Evolutionary conservation across 768 basidiomycete genomes (phyloP), one percentile per base, ranked within the genome.

Genomic region (Mycena epipterygia): DNA sequence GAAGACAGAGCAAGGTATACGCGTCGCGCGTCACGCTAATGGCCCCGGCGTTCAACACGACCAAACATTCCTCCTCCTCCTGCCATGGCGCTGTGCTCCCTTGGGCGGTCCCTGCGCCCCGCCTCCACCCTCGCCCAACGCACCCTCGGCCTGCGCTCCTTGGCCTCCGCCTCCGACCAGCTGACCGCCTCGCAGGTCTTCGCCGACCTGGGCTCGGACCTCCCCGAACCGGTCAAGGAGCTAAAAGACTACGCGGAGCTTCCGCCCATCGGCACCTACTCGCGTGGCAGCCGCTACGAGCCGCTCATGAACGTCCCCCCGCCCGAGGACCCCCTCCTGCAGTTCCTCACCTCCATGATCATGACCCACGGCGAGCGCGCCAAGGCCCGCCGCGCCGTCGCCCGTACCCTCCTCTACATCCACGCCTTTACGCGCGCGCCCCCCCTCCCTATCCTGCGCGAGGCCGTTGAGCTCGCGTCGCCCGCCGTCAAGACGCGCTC

Each of bases 361-460:
- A 91, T 91, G 84, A 77, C 76, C 41, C 81, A 92, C 77, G 95
- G 95, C 35, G 85, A 90, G 64, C 88, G 91, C 66, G 85, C 92
- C 12, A 83, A 85, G 25, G 92, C 93, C 0, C 81, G 88, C 0
- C 86, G 85, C 35, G 82, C 83, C 46, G 86, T 90, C 49, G 86
- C 90, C 3, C 79, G 84, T n/a, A 91, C 88, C 73, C 89, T 95
- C n/a, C 79, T 90, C 21, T 84, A 91, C 76, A 88, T 97, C 44
- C 92, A 93, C 78, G 85, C 90, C 13, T 83, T 92, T 67, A 97
- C 95, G 19, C 87, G 91, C 62, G 88, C 90, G 9, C 89, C 91
- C n/a, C 93, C 96, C 0, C 83, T 95, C 37, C 94, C 94, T 21
- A 88, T 97, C 72, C 82, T 98, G 5, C 90, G 91, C 42, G 80